Conservation (phyloP, 2,329 filamentous ascomycete species). For the Trichophaea hybrida region DNA sequence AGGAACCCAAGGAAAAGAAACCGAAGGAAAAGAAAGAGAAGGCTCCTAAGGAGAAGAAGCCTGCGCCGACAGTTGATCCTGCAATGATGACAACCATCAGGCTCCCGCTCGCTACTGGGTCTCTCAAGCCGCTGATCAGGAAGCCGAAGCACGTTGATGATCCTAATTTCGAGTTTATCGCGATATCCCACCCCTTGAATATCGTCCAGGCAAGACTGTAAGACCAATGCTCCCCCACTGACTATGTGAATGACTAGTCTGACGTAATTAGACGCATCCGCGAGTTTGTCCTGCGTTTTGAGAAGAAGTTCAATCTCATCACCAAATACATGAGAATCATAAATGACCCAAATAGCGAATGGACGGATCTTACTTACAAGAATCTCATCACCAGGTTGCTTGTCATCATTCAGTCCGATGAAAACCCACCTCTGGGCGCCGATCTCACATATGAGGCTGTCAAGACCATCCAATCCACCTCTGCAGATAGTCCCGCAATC, state of each 20-base stretch:
- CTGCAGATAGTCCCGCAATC: conserved; percentile 13
- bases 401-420: conserved; percentile 11
- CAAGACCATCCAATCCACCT: conserved; percentile 9
- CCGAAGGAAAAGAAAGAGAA: background rate
- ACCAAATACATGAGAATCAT: conserved; percentile 19
- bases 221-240: background rate
- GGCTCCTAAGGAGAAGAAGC: background rate
- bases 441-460: conserved; percentile 14
- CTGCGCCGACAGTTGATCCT: background rate
- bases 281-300: conserved; percentile 21
- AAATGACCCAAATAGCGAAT: conserved; percentile 21
- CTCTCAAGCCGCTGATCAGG: conserved; percentile 6
- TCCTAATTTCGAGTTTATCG: conserved; percentile 21
- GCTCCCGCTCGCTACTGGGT: background rate
- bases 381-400: conserved; percentile 17
- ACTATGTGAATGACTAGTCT: background rate
- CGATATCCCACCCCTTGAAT: conserved; percentile 12
- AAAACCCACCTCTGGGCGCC: conserved; percentile 8
- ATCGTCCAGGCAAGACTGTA: conserved; percentile 20
- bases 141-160: conserved; percentile 14
- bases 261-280: conserved; percentile 12
- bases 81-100: background rate
- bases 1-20: background rate
- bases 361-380: conserved; percentile 22
- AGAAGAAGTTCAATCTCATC: conserved; percentile 17